Evolutionary conservation across 495 filamentous ascomycete genomes (phyloP).

Genomic region (Coniosporium apollinis): DNA sequence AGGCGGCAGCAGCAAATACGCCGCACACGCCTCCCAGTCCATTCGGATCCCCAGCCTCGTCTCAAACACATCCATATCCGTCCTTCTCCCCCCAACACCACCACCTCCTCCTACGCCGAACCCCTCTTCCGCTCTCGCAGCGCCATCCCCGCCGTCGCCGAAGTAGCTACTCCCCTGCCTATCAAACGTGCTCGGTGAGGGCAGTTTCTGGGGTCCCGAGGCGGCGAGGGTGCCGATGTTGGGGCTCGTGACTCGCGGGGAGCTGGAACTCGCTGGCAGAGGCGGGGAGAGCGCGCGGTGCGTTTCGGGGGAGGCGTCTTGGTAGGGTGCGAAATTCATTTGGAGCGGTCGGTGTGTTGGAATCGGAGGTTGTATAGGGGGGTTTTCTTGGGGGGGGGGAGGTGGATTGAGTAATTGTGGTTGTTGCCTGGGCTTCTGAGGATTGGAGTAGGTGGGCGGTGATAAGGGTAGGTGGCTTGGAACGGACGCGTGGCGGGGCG

Average conservation of each 20-base stretch:
- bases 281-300: conserved; percentile 54
- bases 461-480: background rate
- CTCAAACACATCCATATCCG: conserved; percentile 43
- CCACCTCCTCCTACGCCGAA: conserved; percentile 11
- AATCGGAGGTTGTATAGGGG: background rate
- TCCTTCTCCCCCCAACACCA: conserved; percentile 9
- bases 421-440: too few species aligned
- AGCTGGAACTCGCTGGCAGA: conserved; percentile 35
- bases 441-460: background rate
- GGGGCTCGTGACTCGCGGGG: too few species aligned
- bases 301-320: conserved; percentile 68
- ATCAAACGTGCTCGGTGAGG: conserved; percentile 18
- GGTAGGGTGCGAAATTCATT: conserved; percentile 96
- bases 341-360: conserved; percentile 1
- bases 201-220: conserved; percentile 18
- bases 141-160: conserved; percentile 6
- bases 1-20: conserved; percentile 76
- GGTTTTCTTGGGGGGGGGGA: background rate
- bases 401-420: background rate
- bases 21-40: conserved; percentile 77
- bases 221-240: conserved; percentile 21
- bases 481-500: too few species aligned
- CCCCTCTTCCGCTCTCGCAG: conserved; percentile 7
- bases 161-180: conserved; percentile 4
- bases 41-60: conserved; percentile 49